Conservation (phyloP, 225 moss, liverwort and hornwort genomes). For the Takakia lepidozioides region DNA sequence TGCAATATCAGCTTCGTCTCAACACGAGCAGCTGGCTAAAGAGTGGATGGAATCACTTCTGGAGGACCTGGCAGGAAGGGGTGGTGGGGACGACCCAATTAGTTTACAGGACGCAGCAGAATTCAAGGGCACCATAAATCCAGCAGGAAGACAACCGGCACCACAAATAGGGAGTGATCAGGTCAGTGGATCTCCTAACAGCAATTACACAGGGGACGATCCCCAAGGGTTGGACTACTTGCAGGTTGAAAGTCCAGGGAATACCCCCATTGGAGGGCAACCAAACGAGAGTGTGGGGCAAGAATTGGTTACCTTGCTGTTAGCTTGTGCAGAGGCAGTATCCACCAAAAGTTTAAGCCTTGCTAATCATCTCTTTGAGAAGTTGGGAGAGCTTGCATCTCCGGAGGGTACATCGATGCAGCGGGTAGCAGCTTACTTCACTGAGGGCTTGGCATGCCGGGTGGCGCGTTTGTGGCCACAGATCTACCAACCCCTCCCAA, state of each 20-base stretch:
- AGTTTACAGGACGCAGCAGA: constrained; percentile 41
- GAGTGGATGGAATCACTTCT: constrained; percentile 85
- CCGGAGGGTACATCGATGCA: constrained; percentile 89
- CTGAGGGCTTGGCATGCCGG: constrained; percentile 81
- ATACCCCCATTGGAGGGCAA: constrained; percentile 34
- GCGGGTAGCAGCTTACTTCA: constrained; percentile 83
- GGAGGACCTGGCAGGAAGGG: constrained; percentile 39
- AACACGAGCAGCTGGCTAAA: constrained; percentile 46
- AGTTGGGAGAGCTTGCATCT: constrained; percentile 88
- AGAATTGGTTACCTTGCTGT: constrained; percentile 74
- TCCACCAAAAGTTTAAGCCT: constrained; percentile 82
- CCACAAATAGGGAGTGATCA: constrained; percentile 1
- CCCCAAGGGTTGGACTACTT: constrained; percentile 45
- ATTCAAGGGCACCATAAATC: constrained; percentile 44
- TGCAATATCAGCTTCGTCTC: constrained; percentile 34
- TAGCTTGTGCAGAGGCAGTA: constrained; percentile 87
- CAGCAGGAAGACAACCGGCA: constrained; percentile 30
- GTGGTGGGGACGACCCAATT: constrained; percentile 27
- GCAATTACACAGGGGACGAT: constrained; percentile 52
- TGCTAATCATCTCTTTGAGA: constrained; percentile 77
- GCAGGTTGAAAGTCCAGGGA: constrained; percentile 49
- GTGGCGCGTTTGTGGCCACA: constrained; percentile 89
- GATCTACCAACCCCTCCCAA: constrained; percentile 75
- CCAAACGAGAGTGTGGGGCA: constrained; percentile 51
- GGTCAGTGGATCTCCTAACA: constrained; percentile 32